Conservation (phyloP, 108 stramenopile genomes). For the Cyclotella atomus region DNA sequence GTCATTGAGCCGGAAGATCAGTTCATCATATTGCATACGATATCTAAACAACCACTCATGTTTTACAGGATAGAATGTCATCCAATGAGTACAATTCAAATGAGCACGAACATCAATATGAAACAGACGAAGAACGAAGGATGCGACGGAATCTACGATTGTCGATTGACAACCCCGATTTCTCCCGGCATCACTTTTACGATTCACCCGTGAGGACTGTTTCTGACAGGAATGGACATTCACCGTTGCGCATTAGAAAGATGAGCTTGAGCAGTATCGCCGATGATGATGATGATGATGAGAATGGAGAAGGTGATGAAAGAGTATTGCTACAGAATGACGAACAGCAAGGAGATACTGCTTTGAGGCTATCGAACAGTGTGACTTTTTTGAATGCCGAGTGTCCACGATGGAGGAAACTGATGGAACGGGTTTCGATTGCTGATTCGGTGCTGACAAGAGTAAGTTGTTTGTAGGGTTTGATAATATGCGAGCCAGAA, state of each 20-base stretch:
- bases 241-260: too few species aligned
- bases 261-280: background rate
- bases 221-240: too few species aligned
- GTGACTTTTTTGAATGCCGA: background rate
- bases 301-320: background rate
- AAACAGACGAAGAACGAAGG: background rate
- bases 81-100: too few species aligned
- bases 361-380: too few species aligned
- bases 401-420: slow-evolving; percentile 10
- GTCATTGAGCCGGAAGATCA: too few species aligned
- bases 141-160: slow-evolving; percentile 4
- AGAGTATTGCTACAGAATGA: background rate
- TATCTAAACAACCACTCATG: too few species aligned
- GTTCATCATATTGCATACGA: too few species aligned
- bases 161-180: background rate
- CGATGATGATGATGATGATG: background rate
- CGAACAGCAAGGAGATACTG: too few species aligned
- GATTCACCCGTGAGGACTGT: background rate
- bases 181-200: slow-evolving; percentile 9
- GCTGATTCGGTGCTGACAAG: slow-evolving; percentile 35
- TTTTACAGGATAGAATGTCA: too few species aligned
- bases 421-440: slow-evolving; percentile 35
- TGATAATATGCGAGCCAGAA: background rate
- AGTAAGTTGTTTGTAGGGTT: slow-evolving; percentile 1
- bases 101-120: background rate